Conservation (phyloP, 306 rosid species). For the Begonia masoniana region DNA sequence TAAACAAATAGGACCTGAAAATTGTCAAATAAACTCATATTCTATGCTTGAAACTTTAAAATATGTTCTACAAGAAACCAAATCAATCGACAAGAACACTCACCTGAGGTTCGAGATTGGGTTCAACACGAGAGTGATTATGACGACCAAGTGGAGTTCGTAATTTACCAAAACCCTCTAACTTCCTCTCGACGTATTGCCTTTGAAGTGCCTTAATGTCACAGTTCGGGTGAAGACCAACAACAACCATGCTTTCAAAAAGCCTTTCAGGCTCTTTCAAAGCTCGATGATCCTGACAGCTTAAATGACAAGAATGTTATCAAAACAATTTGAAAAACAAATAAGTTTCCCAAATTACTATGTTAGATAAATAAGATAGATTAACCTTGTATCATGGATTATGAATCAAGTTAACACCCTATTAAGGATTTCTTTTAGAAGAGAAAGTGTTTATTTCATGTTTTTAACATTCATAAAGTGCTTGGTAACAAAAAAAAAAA, state of each 20-base stretch:
- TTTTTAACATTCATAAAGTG: too few relatives aligned
- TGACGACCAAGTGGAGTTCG: slow-evolving; percentile 53
- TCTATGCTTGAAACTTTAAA: slow-evolving; percentile 2
- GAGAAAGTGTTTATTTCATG: too few relatives aligned
- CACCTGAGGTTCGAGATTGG: slow-evolving; percentile 91
- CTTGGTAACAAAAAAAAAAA: too few relatives aligned
- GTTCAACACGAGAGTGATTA: slow-evolving; percentile 66
- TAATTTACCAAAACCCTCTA: slow-evolving; percentile 51
- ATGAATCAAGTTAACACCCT: too few relatives aligned
- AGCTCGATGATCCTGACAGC: slow-evolving; percentile 76
- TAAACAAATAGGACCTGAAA: slow-evolving; percentile 76
- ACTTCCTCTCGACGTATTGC: slow-evolving; percentile 50
- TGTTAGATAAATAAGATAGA: too few relatives aligned
- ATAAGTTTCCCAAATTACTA: too few relatives aligned
- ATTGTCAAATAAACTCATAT: neutral
- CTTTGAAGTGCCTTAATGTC: slow-evolving; percentile 68
- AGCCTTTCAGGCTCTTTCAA: slow-evolving; percentile 77
- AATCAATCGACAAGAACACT: neutral
- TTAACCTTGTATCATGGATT: too few relatives aligned
- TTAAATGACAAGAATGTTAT: slow-evolving; percentile 14
- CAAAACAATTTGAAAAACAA: slow-evolving; percentile 3
- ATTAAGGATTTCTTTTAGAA: too few relatives aligned
- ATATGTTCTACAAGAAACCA: slow-evolving; percentile 1
- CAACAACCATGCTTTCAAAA: slow-evolving; percentile 90
- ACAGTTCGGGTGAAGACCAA: slow-evolving; percentile 89